A percentile compares a stretch with the other conserved stretches of the same genome.
Evolutionary conservation across 768 basidiomycete species (phyloP).

Genomic region (Naganishia randhawae): DNA sequence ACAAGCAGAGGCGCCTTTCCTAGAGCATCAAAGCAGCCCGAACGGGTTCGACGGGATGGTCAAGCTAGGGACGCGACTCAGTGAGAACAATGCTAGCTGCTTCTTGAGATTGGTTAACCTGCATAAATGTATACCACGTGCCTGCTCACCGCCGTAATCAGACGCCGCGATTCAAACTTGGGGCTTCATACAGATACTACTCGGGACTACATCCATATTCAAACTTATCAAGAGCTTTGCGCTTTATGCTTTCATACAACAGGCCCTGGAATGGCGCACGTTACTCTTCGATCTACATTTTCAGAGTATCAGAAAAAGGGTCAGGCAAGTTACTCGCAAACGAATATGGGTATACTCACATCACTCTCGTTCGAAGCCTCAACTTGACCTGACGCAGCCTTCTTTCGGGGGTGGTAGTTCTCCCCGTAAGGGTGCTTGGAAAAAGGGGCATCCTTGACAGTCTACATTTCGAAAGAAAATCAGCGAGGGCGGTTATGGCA

Average conservation of each 20-base stretch:
- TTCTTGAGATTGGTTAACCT: no score
- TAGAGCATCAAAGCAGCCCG: no score
- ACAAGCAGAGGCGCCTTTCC: no score
- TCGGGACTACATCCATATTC: background rate
- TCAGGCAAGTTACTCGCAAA: background rate
- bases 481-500: background rate
- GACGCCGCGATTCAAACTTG: background rate
- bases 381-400: slow-evolving; percentile 13
- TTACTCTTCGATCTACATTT: slow-evolving; percentile 17
- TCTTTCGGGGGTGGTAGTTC: slow-evolving; percentile 14
- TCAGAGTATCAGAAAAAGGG: background rate
- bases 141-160: background rate
- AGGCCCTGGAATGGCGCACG: background rate
- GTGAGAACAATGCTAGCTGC: no score
- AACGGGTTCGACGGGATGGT: no score
- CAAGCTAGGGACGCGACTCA: no score
- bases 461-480: background rate
- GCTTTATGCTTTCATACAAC: background rate
- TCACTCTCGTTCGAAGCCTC: slow-evolving; percentile 22
- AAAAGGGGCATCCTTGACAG: slow-evolving; percentile 17
- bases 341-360: background rate
- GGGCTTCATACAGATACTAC: background rate
- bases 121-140: background rate
- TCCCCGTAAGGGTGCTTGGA: slow-evolving; percentile 11
- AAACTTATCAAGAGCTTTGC: background rate